Percentiles rank a stretch among this genome's conserved stretches.
phyloP scores from a whole-genome alignment of 2,329 filamentous ascomycete species.

The Ustilaginoidea virens region DNA sequence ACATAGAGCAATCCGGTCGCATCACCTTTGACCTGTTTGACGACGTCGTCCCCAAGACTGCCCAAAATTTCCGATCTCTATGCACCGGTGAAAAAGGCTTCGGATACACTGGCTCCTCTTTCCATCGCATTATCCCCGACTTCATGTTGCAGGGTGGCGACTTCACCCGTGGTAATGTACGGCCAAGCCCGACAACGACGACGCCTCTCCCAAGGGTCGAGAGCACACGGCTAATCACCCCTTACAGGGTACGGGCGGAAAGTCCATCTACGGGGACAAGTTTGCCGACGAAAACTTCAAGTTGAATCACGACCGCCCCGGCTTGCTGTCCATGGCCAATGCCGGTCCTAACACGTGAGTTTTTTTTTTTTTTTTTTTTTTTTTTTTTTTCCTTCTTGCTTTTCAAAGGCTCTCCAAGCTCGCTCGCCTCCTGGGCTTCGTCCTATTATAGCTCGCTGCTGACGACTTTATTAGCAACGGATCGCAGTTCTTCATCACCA shows the following conservation, averaged over 20 bases:
- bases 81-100: slow-evolving; percentile 70
- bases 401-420: no score
- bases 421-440: no score
- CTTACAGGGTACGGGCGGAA: slow-evolving; percentile 67
- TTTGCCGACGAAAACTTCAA: slow-evolving; percentile 89
- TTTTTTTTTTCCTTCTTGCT: no score
- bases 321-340: slow-evolving; percentile 89
- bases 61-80: slow-evolving; percentile 70
- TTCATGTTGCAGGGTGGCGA: slow-evolving; percentile 97
- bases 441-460: no score
- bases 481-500: slow-evolving; percentile 96
- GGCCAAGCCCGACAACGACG: slow-evolving; percentile 16
- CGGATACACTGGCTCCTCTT: slow-evolving; percentile 68
- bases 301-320: slow-evolving; percentile 55
- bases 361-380: no score
- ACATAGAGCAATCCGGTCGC: slow-evolving; percentile 56
- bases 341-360: slow-evolving; percentile 80
- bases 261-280: slow-evolving; percentile 92
- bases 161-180: slow-evolving; percentile 83
- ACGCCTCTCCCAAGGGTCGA: background rate
- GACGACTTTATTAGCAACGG: slow-evolving; percentile 53
- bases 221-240: slow-evolving; percentile 5
- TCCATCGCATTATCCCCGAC: slow-evolving; percentile 84
- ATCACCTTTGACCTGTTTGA: slow-evolving; percentile 86
- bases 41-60: slow-evolving; percentile 75